A percentile compares a stretch with the other conserved stretches of the same genome.
Evolutionary conservation across 1,284 basidiomycete genomes (phyloP).

Genomic region (Gymnopus androsaceus): DNA sequence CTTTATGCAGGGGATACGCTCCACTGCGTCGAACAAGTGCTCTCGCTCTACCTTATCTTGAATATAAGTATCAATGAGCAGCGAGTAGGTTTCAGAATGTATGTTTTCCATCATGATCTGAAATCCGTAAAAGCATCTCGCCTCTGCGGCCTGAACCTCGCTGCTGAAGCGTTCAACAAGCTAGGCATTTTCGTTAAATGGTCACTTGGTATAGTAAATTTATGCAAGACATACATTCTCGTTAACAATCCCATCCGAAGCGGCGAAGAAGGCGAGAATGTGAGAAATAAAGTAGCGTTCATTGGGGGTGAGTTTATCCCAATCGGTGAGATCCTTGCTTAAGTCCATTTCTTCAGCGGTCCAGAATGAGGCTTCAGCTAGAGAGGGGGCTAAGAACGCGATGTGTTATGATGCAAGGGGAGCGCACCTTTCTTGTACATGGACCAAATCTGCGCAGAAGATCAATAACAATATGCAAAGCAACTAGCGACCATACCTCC

Average conservation of each 20-base stretch:
- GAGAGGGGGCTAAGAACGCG: no score
- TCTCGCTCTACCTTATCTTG: constrained; percentile 84
- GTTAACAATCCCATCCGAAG: constrained; percentile 97
- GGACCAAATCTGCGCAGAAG: constrained; percentile 96
- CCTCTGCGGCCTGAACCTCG: constrained; percentile 94
- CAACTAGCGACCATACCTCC: constrained; percentile 56
- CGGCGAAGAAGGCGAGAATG: constrained; percentile 95
- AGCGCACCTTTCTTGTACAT: constrained; percentile 89
- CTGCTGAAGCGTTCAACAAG: constrained; percentile 92
- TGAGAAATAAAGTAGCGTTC: constrained; percentile 96
- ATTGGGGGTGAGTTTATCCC: constrained; percentile 92
- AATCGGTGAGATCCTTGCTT: constrained; percentile 91
- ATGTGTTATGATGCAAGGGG: no score
- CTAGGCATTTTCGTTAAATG: no score
- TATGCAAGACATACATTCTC: no score
- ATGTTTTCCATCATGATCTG: constrained; percentile 99
- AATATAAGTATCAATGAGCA: constrained; percentile 98
- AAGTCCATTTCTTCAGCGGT: constrained; percentile 98
- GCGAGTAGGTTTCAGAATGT: constrained; percentile 96
- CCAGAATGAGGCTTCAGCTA: constrained; percentile 90
- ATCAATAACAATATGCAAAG: background rate
- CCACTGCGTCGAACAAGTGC: constrained; percentile 91
- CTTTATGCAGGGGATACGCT: constrained; percentile 91
- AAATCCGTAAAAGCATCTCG: constrained; percentile 98
- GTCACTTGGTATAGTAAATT: no score